Base-by-base conservation (phyloP, 2,329 filamentous ascomycete species). In the Cladosporium sp. region DNA sequence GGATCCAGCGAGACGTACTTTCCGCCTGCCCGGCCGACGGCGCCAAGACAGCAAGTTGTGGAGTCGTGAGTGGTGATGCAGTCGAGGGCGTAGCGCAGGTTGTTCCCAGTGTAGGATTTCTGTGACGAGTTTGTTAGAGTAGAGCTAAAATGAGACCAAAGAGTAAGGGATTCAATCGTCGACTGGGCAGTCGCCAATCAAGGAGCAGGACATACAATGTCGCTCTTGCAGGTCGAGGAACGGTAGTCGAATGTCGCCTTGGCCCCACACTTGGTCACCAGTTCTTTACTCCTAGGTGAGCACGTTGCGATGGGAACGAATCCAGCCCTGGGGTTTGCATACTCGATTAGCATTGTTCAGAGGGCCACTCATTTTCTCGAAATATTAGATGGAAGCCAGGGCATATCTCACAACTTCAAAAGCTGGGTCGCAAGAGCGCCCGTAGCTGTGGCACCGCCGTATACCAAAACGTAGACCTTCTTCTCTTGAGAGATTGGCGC, bases 31-130 rank as follows among this genome's bases (percentile, higher is more conserved):
- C 74, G 70, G 1, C 79, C 78, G 2, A 82, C 67, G n/a, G 65
- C 57, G 14, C 8, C 60, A n/a, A 67, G 66, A 46, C 67, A 67
- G 40, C 63, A 57, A 31, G 44, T 59, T 50, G 59, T 66, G 23
- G 61, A 61, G 18, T 57, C 53, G 21, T n/a, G 23, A 14, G 26
- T 71, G 1, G 78, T 69, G 52, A 84, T 74, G 71, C 79, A 81
- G 72, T 85, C 83, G 2, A 84, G 67, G 1, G 76, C 80, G 60
- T 77, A 78, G 1, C 56, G 66, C 0, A 84, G 76, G 1, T 62
- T 65, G 71, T 79, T 77, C 4, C 66, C 53, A 0, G 82, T 84
- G 70, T 78, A 77, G 0, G 66, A 69, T 4, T 74, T 72, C 53
- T 57, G 26, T 23, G 18, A 11, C 3, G 53, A 11, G 10, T 8